phyloP scores from a whole-genome alignment of 2,329 filamentous ascomycete species.

The Nemania sp. region DNA sequence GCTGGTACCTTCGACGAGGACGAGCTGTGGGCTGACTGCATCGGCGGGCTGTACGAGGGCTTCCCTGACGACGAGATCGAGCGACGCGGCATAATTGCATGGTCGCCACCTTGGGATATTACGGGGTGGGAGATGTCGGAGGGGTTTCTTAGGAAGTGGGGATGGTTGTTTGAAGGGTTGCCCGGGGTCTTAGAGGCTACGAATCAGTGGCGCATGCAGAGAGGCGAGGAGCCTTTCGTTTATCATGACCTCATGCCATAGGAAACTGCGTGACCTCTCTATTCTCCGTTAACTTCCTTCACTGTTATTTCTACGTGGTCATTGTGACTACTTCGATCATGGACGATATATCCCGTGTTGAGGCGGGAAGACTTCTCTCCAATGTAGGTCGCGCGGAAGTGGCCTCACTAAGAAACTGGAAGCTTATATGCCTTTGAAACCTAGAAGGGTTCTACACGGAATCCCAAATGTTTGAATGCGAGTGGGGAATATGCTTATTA shows the following conservation, averaged over 20 bases:
- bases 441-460: too few relatives aligned
- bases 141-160: conserved; percentile 56
- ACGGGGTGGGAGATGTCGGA: conserved; percentile 57
- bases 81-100: conserved; percentile 56
- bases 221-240: conserved; percentile 51
- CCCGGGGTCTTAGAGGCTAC: conserved; percentile 51
- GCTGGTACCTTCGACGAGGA: conserved; percentile 56
- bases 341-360: too few relatives aligned
- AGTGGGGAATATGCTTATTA: too few relatives aligned
- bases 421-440: too few relatives aligned
- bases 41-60: conserved; percentile 58
- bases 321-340: too few relatives aligned
- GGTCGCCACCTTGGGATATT: conserved; percentile 57
- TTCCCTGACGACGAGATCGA: conserved; percentile 58
- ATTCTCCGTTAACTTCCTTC: too few relatives aligned
- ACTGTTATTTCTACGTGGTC: too few relatives aligned
- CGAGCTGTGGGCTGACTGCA: conserved; percentile 57
- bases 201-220: conserved; percentile 52
- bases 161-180: conserved; percentile 49
- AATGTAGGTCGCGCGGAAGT: too few relatives aligned
- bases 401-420: too few relatives aligned
- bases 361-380: too few relatives aligned
- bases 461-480: too few relatives aligned
- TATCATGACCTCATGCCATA: conserved; percentile 41
- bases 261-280: conserved; percentile 27